Percentiles rank a stretch among this genome's conserved stretches.
Evolutionary conservation across 2,329 filamentous ascomycete genomes (phyloP).

Genomic region (Coniosporium tulheliwenetii): DNA sequence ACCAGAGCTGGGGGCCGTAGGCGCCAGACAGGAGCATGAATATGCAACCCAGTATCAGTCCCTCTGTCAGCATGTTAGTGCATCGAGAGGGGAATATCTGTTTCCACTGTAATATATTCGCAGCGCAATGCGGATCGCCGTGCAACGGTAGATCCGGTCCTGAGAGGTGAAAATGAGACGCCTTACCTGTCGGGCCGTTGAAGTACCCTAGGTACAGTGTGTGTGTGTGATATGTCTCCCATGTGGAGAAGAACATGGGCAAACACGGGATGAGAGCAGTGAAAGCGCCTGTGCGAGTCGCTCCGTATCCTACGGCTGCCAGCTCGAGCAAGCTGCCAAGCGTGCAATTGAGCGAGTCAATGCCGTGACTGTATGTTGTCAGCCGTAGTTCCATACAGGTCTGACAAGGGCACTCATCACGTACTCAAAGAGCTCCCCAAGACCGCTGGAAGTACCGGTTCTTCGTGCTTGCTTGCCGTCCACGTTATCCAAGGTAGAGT

Average conservation of each 20-base stretch:
- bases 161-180: not conserved
- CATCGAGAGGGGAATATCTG: not conserved
- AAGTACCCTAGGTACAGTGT: constrained; percentile 91
- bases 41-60: constrained; percentile 70
- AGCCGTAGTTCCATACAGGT: constrained; percentile 9
- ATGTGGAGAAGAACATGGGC: constrained; percentile 98
- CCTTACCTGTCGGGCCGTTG: constrained; percentile 68
- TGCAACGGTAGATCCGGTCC: too few relatives aligned
- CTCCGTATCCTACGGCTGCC: constrained; percentile 81
- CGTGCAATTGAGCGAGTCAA: constrained; percentile 95
- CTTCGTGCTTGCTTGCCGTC: constrained; percentile 94
- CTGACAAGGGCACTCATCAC: constrained; percentile 10
- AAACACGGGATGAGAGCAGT: constrained; percentile 83
- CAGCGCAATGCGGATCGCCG: too few relatives aligned
- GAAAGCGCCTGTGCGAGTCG: constrained; percentile 71
- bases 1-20: constrained; percentile 81
- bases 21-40: constrained; percentile 80
- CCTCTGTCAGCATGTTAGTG: constrained; percentile 36
- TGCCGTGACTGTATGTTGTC: constrained; percentile 52
- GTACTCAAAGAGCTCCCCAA: constrained; percentile 89
- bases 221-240: constrained; percentile 98
- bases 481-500: constrained; percentile 97
- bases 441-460: constrained; percentile 84
- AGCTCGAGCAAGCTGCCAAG: constrained; percentile 81
- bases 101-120: too few relatives aligned